Evolutionary conservation across 2,329 filamentous ascomycete species (phyloP), one percentile per base, ranked within the genome.

Genomic region (Trichoderma koningii): DNA sequence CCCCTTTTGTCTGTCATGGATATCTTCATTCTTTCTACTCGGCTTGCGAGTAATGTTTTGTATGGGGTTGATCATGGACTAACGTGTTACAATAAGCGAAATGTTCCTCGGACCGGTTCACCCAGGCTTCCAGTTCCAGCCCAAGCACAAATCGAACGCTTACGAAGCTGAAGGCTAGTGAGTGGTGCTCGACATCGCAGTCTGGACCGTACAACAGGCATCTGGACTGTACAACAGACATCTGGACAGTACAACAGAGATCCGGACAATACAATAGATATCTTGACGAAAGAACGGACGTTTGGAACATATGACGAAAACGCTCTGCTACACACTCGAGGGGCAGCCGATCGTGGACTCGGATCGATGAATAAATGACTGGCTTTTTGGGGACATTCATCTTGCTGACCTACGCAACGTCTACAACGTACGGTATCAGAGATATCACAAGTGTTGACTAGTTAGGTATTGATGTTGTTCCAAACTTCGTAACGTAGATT

Each of bases 71-170:
- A n/a, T 48, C 9, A 57, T 44, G n/a, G 12, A 38, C 30, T 50
- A 66, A 64, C 41, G 5, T 42, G 38, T 41, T 63, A 72, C 48
- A 67, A 59, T 66, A 97, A 97, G 94, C 76, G 95, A 99, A 76
- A 98, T 99, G 93, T 99, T 96, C 81, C 84, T 99, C 19, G 95
- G 95, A 7, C 92, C 92, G 52, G 91, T 92, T 7, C 92, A 96
- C 70, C 88, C 91, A 45, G 89, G 91, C 71, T 99, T 98, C 83
- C 89, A 90, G 70, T 99, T 98, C 79, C 88, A 94, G 79, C 95
- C 95, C 3, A 99, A 99, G 83, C 95, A 99, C 82, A 98, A 97
- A 82, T 95, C 92, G 53, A 96, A 96, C 75, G 86, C 89, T 61
- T 97, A 97, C 55, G 92, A 93, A 76, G 89, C 88, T 1, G 88